Base-by-base conservation (phyloP, 1,139 yeast species). In the Yamadazyma buinensis region DNA sequence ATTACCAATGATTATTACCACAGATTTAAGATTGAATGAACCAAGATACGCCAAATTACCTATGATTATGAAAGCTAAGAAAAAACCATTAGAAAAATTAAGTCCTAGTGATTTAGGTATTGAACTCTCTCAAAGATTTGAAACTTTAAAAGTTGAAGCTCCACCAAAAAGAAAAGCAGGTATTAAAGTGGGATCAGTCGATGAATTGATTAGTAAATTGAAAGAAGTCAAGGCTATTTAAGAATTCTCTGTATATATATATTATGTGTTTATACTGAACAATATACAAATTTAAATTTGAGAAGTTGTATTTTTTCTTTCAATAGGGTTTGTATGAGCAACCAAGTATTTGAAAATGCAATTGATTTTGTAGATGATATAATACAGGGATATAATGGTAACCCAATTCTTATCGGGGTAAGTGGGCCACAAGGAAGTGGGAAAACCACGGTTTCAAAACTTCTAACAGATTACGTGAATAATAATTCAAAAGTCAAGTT, bases 1-100 rank as follows among this genome's bases (percentile, higher is more conserved):
- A 45, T 72, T 90, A 42, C 98, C 98, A 29, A 57, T 90, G 68
- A 75, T 92, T 39, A 77, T 92, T 50, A 88, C 97, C 30, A 84
- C 97, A 2, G 98, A 92, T 59, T 72, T 92, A 51, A 83, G 98
- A 61, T 75, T 92, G 52, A 92, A 92, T 57, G 94, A 80, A 54
- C 98, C 98, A 36, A 79, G 97, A 49, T 92, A 87, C 55, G 96
- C 95, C 14, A 80, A 95, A 9, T 72, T 92, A 54, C 97, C 96
- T 38, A 92, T 90, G 58, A 77, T 88, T 64, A 92, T 92, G 98
- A 92, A 92, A 71, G 98, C 97, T 37, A 92, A 92, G 72, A 90
- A 90, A 78, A 88, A 87, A 72, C 96, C 96, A 7, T 71, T 90
- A 58, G 84, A 77, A 47, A 81, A 79, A 49, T 59, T 84, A 46